Conservation (phyloP, 2,329 filamentous ascomycete species). For the Xylariaceae sp. region DNA sequence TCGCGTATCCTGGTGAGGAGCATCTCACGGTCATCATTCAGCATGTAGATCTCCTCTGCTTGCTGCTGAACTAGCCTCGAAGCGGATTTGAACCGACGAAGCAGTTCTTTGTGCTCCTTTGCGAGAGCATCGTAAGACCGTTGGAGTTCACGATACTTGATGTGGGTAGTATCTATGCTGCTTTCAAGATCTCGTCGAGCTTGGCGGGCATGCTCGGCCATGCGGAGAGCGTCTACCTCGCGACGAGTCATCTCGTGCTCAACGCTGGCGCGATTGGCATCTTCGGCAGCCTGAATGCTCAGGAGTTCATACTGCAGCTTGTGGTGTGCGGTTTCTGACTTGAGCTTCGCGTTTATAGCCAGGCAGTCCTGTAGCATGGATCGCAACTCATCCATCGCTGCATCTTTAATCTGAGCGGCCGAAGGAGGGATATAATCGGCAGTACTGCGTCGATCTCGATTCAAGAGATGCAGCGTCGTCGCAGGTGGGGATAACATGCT, state of each 20-base stretch:
- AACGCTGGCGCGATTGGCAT: slow-evolving; percentile 78
- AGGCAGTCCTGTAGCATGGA: slow-evolving; percentile 50
- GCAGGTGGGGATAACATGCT: slow-evolving; percentile 50
- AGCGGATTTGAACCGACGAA: slow-evolving; percentile 62
- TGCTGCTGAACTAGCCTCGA: slow-evolving; percentile 75
- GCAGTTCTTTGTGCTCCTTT: slow-evolving; percentile 59
- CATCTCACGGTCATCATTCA: slow-evolving; percentile 71
- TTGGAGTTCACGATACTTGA: slow-evolving; percentile 57
- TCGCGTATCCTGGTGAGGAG: slow-evolving; percentile 80
- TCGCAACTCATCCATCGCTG: slow-evolving; percentile 51
- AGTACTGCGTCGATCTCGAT: slow-evolving; percentile 12
- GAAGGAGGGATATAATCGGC: slow-evolving; percentile 44
- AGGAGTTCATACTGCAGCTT: slow-evolving; percentile 85
- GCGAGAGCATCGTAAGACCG: slow-evolving; percentile 60
- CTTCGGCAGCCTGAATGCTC: slow-evolving; percentile 75
- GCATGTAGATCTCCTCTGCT: slow-evolving; percentile 62
- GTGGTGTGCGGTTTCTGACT: slow-evolving; percentile 83
- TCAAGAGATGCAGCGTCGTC: slow-evolving; percentile 32
- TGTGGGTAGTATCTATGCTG: slow-evolving; percentile 48
- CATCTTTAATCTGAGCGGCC: slow-evolving; percentile 46
- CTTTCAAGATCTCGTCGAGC: slow-evolving; percentile 49
- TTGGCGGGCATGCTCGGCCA: slow-evolving; percentile 63
- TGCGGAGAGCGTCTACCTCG: slow-evolving; percentile 78
- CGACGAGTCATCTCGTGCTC: slow-evolving; percentile 88
- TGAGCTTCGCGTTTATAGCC: slow-evolving; percentile 54